phyloP scores from a whole-genome alignment of 352 stramenopile species.

The Globisporangium parvum region DNA sequence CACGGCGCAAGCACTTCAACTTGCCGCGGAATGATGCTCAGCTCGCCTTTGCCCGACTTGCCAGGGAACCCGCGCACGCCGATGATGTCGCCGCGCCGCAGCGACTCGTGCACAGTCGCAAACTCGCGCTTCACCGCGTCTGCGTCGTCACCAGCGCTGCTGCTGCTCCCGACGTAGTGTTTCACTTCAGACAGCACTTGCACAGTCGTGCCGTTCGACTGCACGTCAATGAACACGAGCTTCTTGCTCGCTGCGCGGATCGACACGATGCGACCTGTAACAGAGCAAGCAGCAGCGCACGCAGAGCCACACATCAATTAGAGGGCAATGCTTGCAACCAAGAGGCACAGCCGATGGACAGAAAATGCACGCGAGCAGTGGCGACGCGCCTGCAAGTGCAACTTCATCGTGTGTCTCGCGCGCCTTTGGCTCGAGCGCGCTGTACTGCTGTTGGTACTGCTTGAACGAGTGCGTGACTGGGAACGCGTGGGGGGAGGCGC shows the following conservation, averaged over 20 bases:
- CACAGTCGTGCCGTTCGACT: constrained; percentile 54
- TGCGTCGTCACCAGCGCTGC: constrained; percentile 16
- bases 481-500: constrained; percentile 62
- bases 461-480: constrained; percentile 57
- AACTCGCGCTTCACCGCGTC: constrained; percentile 48
- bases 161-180: constrained; percentile 43
- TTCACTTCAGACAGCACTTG: constrained; percentile 78
- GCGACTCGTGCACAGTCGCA: constrained; percentile 50
- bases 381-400: constrained; percentile 35
- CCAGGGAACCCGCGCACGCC: constrained; percentile 70
- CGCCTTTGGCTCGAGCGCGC: constrained; percentile 43
- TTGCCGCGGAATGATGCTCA: constrained; percentile 79
- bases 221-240: constrained; percentile 73
- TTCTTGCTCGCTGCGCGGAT: constrained; percentile 82
- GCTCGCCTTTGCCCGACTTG: constrained; percentile 77
- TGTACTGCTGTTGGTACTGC: constrained; percentile 57
- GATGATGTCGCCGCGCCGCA: constrained; percentile 78
- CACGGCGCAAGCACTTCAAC: constrained; percentile 94
- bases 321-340: no score
- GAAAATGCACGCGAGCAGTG: no score
- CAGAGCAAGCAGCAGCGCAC: neutral
- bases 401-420: constrained; percentile 47
- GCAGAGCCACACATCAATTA: neutral
- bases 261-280: constrained; percentile 55
- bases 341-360: no score